phyloP scores from a whole-genome alignment of 345 rosid species.

The Brassica napus region DNA sequence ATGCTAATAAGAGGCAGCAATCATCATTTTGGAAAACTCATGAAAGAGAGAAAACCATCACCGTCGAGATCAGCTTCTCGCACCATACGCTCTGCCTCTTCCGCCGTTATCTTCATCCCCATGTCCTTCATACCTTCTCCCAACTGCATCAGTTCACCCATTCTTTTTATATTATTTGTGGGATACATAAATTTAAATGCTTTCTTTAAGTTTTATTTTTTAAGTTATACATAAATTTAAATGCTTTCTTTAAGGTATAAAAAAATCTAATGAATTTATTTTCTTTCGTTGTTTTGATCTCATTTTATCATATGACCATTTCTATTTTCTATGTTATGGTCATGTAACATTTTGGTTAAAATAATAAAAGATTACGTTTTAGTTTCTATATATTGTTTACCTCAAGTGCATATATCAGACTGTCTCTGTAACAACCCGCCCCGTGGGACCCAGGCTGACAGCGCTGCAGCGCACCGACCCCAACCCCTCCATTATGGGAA shows the following conservation, averaged over 20 bases:
- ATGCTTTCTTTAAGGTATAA: too few relatives aligned
- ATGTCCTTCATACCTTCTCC: conserved; percentile 76
- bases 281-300: too few relatives aligned
- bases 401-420: conserved; percentile 31
- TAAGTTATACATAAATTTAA: too few relatives aligned
- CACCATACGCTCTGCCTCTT: conserved; percentile 84
- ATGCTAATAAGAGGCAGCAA: conserved; percentile 44
- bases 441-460: too few relatives aligned
- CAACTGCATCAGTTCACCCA: conserved; percentile 56
- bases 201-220: too few relatives aligned
- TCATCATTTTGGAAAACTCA: conserved; percentile 78
- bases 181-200: too few relatives aligned
- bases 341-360: not conserved
- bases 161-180: too few relatives aligned
- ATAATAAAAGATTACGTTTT: not conserved
- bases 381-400: not conserved
- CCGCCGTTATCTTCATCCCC: conserved; percentile 71
- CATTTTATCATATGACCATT: too few relatives aligned
- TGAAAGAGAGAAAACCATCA: conserved; percentile 69
- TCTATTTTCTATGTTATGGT: not conserved
- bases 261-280: too few relatives aligned
- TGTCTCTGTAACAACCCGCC: too few relatives aligned
- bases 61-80: conserved; percentile 82
- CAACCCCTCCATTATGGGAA: too few relatives aligned
- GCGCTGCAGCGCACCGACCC: too few relatives aligned